Percentiles rank a stretch among this genome's conserved stretches.
phyloP scores from a whole-genome alignment of 2,329 filamentous ascomycete species.

The Diaporthe australafricana region DNA sequence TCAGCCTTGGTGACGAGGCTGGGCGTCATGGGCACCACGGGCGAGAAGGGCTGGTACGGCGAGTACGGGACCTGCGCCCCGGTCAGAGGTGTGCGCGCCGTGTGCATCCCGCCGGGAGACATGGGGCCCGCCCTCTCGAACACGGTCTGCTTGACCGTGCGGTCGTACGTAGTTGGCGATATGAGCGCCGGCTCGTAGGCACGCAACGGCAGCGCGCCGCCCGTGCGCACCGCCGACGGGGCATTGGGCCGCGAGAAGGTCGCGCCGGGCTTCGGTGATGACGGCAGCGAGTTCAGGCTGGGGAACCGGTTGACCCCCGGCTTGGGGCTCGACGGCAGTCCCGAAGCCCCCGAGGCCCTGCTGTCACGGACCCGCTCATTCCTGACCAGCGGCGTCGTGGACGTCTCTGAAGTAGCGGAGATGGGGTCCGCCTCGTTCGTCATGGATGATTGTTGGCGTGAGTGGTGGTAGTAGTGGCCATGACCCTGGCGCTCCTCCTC shows the following conservation, averaged over 20 bases:
- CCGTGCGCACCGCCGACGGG: conserved; percentile 67
- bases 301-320: conserved; percentile 53
- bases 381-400: conserved; percentile 59
- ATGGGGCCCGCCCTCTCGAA: conserved; percentile 68
- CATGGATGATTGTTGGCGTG: conserved; percentile 52
- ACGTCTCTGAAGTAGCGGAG: conserved; percentile 64
- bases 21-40: conserved; percentile 81
- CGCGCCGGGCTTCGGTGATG: conserved; percentile 60
- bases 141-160: conserved; percentile 71
- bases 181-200: conserved; percentile 69
- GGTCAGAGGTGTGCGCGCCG: conserved; percentile 70
- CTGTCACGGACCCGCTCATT: conserved; percentile 18
- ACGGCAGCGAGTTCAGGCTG: conserved; percentile 61
- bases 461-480: conserved; percentile 45
- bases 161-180: conserved; percentile 58
- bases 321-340: conserved; percentile 64
- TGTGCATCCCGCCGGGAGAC: conserved; percentile 58
- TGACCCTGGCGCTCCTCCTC: conserved; percentile 30
- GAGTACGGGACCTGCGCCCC: conserved; percentile 76
- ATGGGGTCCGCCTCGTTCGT: conserved; percentile 59
- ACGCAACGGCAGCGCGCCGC: conserved; percentile 69
- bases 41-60: conserved; percentile 83
- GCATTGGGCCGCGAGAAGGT: conserved; percentile 62
- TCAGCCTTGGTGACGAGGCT: conserved; percentile 78
- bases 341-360: conserved; percentile 49